These are phyloP conservation scores for Zygoascus hellenicus DNA, from an alignment of 1,139 yeast genomes.

Conservation along the genomic window DNA sequence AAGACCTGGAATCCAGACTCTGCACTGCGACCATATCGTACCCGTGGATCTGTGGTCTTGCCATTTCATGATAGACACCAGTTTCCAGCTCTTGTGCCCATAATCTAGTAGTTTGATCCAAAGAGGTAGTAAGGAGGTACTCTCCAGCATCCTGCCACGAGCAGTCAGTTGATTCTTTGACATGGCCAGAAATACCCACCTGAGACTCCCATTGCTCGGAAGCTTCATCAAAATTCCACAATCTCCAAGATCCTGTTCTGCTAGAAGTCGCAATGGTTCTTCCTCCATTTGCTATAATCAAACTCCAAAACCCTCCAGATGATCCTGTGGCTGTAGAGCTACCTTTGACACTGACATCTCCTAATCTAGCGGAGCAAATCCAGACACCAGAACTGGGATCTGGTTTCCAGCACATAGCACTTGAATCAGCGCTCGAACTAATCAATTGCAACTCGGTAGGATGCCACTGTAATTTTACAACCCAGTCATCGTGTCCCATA, in stretches of 20 bases:
- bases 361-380: constrained; percentile 76
- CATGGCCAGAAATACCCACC: constrained; percentile 72
- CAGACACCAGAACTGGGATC: constrained; percentile 84
- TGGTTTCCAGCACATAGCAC: constrained; percentile 94
- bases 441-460: constrained; percentile 55
- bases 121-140: constrained; percentile 67
- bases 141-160: constrained; percentile 65
- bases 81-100: constrained; percentile 42
- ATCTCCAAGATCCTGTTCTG: constrained; percentile 87
- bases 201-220: constrained; percentile 47
- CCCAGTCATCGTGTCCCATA: constrained; percentile 99
- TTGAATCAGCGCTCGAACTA: constrained; percentile 90
- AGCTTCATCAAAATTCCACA: constrained; percentile 46
- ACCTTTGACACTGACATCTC: constrained; percentile 91
- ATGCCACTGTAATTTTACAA: constrained; percentile 80
- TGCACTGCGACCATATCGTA: constrained; percentile 90
- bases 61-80: constrained; percentile 77
- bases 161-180: constrained; percentile 67
- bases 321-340: constrained; percentile 98
- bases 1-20: constrained; percentile 52
- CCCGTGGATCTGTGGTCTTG: constrained; percentile 97
- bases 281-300: constrained; percentile 61
- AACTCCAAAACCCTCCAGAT: constrained; percentile 94
- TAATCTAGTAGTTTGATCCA: constrained; percentile 90
- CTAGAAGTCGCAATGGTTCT: constrained; percentile 53